Base-by-base conservation (phyloP, 768 basidiomycete genomes). In the Suillus subluteus region DNA sequence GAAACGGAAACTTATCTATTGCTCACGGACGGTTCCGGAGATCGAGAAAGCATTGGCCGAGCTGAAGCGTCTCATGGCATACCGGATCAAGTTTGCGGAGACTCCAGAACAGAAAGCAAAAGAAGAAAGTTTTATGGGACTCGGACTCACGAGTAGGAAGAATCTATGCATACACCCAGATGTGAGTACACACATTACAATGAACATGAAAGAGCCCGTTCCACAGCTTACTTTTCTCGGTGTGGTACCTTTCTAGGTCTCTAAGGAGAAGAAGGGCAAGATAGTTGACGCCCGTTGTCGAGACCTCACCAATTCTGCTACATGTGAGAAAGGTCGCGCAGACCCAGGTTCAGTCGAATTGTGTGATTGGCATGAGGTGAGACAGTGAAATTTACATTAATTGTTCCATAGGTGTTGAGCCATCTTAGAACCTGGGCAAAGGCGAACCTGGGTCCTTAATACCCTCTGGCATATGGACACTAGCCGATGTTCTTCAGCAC, bases 31-130 rank as follows among this genome's bases (percentile, higher is more conserved):
- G 12, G 98, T 99, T 11, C 98, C 98, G 4, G 98, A 99, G 80
- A 99, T 99, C 69, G 98, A 99, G 78, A 99, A 99, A 76, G 98
- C 97, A 0, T 82, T 99, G 66, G 89, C 96, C 4, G 98, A 99
- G 79, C 80, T 99, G 75, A 98, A 98, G 76, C 83, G 97, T 61
- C 80, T 99, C 26, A 94, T 99, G 88, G 88, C 87, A 32, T 99
- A 99, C 78, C 89, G 98, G 50, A 84, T 88, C 70, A 79, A 83
- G 11, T 83, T 80, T 68, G 91, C 91, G 13, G 92, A 93, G 72
- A 90, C 87, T 1, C 86, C 89, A 32, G 92, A 91, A 68, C 82
- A 91, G 69, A 88, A 83, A 68, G 85, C 84, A 65, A 95, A 94
- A 75, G 96, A 98, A 73, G 84, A 83, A 50, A 86, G 80, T 44